Base-by-base conservation (phyloP, 2,329 filamentous ascomycete species). In the Furcasterigmium furcatum region DNA sequence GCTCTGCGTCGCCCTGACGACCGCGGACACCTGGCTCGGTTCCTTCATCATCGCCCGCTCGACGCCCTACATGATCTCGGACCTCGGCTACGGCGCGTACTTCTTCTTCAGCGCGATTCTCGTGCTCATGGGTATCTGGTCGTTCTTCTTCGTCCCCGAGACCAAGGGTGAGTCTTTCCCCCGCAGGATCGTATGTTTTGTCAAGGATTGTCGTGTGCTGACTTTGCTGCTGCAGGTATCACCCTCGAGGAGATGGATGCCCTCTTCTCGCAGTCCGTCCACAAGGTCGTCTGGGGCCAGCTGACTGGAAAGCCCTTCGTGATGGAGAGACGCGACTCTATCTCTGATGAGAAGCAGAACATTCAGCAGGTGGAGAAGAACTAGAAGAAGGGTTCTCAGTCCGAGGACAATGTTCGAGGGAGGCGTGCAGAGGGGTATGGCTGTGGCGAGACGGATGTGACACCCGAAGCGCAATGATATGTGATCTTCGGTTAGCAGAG, bases 31-130 rank as follows among this genome's bases (percentile, higher is more conserved):
- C 3, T 70, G 67, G 67, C 52, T 70, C 16, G 64, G 64, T 9
- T 66, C 62, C 3, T 70, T 70, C 47, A 57, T 69, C 55, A 65
- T 70, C 36, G 65, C 65, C 3, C 59, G 65, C 21, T 60, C 64
- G 19, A 67, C 64, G 0, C 67, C 67, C 0, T 68, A 68, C 46
- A 71, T 71, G 68, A 63, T 70, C 14, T 65, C 60, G 1, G 56
- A 58, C 5, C 57, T 71, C 1, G 64, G 65, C 1, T 78, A 74
- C 50, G 76, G 76, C 8, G 73, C 74, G 1, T 79, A 76, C 55
- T 73, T 79, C 46, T 71, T 79, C 59, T 79, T 79, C 50, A 74
- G 70, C 4, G 60, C 66, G 0, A 62, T 75, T 25, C 69, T 75
- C 41, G 61, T 76, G 14, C 50, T 63, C 22, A 70, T 73, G 51